These are phyloP conservation scores for Tylopilus sp. DNA, from an alignment of 768 basidiomycete species.

Conservation along the genomic window DNA sequence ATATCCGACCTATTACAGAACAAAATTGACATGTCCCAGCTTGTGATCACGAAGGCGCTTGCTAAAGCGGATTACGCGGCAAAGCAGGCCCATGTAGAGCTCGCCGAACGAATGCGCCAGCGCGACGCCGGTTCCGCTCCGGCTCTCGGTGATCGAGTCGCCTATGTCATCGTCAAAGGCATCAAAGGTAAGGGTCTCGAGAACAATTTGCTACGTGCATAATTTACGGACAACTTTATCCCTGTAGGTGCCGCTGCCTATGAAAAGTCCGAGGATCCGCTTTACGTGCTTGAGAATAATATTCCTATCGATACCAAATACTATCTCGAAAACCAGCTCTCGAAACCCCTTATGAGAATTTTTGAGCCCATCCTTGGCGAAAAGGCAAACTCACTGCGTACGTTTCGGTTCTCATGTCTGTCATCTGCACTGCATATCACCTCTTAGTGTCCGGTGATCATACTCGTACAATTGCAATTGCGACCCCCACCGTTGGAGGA, in stretches of 20 bases:
- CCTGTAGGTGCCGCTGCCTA: constrained; percentile 89
- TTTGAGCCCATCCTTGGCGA: constrained; percentile 98
- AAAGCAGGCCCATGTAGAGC: constrained; percentile 95
- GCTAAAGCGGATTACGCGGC: constrained; percentile 90
- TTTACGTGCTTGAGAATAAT: constrained; percentile 97
- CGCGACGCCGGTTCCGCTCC: constrained; percentile 98
- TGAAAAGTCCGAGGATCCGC: constrained; percentile 97
- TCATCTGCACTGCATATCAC: constrained; percentile 2
- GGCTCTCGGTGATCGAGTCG: constrained; percentile 96
- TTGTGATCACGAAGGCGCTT: constrained; percentile 97
- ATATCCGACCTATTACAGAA: constrained; percentile 95
- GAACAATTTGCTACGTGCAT: neutral
- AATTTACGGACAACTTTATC: neutral
- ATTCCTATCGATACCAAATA: constrained; percentile 98
- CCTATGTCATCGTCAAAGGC: constrained; percentile 97
- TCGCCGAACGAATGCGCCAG: constrained; percentile 93
- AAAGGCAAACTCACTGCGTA: constrained; percentile 79
- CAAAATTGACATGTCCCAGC: constrained; percentile 97
- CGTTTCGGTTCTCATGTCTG: constrained; percentile 27
- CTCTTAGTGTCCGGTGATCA: constrained; percentile 88
- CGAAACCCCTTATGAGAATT: constrained; percentile 94
- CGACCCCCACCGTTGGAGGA: constrained; percentile 93
- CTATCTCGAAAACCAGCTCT: constrained; percentile 96
- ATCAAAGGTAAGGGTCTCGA: constrained; percentile 64
- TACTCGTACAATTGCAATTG: constrained; percentile 92